A percentile compares a stretch with the other conserved stretches of the same genome.
These are phyloP conservation scores for Phaeosphaeriaceae sp. DNA, from an alignment of 2,329 filamentous ascomycete species.

Conservation along the genomic window DNA sequence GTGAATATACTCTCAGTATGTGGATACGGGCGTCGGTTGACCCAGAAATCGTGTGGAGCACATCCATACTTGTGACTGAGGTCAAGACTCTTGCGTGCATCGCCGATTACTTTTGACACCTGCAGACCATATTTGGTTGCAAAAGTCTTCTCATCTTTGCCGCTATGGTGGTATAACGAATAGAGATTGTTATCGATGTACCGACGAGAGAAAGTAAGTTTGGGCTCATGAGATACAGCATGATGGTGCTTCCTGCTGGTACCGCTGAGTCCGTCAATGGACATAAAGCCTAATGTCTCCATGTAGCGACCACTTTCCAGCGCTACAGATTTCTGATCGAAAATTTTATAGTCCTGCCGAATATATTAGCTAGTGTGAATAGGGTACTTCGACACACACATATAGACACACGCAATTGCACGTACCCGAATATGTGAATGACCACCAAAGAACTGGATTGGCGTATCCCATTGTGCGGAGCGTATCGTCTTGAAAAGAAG, in stretches of 20 bases:
- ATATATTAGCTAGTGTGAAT: background rate
- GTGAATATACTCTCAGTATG: conserved; percentile 77
- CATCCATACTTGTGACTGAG: conserved; percentile 83
- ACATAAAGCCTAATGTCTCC: conserved; percentile 95
- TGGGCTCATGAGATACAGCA: conserved; percentile 21
- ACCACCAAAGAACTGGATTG: conserved; percentile 91
- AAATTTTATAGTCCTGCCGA: conserved; percentile 70
- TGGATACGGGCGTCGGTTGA: conserved; percentile 78
- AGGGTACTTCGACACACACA: background rate
- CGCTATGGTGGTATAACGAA: conserved; percentile 81
- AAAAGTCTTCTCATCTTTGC: conserved; percentile 74
- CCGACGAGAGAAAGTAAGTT: conserved; percentile 71
- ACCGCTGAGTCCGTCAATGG: conserved; percentile 70
- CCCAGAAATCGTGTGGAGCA: conserved; percentile 80
- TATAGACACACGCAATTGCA: background rate
- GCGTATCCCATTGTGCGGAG: conserved; percentile 75
- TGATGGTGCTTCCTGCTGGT: conserved; percentile 40
- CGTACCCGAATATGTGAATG: conserved; percentile 78
- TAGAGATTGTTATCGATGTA: conserved; percentile 96
- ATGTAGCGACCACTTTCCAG: conserved; percentile 90
- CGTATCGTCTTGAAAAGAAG: conserved; percentile 80
- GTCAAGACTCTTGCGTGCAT: conserved; percentile 71
- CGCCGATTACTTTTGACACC: conserved; percentile 71
- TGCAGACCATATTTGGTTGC: conserved; percentile 75
- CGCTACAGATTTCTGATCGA: conserved; percentile 78